These are phyloP conservation scores for Letharia columbiana DNA, from an alignment of 495 filamentous ascomycete species.

Conservation along the genomic window DNA sequence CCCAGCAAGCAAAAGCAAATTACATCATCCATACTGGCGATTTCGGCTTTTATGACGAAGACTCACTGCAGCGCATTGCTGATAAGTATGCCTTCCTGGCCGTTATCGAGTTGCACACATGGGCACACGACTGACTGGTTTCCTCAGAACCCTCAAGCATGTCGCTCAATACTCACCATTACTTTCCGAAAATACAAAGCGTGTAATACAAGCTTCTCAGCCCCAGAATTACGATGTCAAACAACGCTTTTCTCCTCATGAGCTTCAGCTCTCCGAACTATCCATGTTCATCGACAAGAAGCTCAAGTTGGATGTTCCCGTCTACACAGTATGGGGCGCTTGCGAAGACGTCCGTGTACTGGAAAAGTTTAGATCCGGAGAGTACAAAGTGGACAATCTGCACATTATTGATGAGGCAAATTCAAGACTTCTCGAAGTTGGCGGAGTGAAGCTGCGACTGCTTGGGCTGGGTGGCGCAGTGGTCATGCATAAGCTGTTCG, in stretches of 20 bases:
- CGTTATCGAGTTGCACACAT: constrained; percentile 7
- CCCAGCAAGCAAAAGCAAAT: constrained; percentile 84
- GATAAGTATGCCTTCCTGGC: constrained; percentile 72
- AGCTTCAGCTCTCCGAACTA: constrained; percentile 91
- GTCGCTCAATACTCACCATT: constrained; percentile 97
- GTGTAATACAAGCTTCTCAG: constrained; percentile 61
- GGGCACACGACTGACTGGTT: constrained; percentile 27
- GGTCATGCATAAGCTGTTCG: constrained; percentile 99
- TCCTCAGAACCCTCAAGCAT: constrained; percentile 82
- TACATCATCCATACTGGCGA: constrained; percentile 98
- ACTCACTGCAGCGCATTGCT: constrained; percentile 91
- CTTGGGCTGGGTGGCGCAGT: constrained; percentile 92
- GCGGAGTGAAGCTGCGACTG: constrained; percentile 91
- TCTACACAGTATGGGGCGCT: constrained; percentile 98
- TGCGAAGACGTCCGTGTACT: constrained; percentile 97
- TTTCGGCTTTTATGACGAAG: constrained; percentile 98
- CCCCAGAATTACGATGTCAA: constrained; percentile 59
- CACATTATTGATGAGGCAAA: constrained; percentile 98
- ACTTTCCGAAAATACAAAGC: constrained; percentile 79
- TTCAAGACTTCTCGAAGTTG: constrained; percentile 86
- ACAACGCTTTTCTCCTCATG: constrained; percentile 64
- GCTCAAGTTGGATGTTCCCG: constrained; percentile 84
- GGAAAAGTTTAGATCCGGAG: constrained; percentile 94
- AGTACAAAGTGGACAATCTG: constrained; percentile 96
- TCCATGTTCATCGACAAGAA: constrained; percentile 82